Evolutionary conservation across 73 alveolate genomes (phyloP).

Genomic region (Tetrahymena borealis): DNA sequence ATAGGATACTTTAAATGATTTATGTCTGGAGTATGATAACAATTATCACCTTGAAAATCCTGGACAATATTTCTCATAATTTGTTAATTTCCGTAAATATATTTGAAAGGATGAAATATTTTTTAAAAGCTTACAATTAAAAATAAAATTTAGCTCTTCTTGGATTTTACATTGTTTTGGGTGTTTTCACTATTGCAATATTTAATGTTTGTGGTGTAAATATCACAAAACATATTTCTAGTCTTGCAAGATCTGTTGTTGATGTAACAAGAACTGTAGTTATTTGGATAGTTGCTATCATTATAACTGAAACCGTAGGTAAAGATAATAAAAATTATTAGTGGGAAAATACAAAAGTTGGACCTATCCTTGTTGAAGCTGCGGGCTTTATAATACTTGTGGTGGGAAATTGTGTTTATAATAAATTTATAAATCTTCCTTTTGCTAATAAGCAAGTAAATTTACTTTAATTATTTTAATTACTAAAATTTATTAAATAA

Average conservation of each 20-base stretch:
- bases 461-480: too few relatives aligned
- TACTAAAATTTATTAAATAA: too few relatives aligned
- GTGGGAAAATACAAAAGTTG: slow-evolving; percentile 12
- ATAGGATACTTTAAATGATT: slow-evolving; percentile 31
- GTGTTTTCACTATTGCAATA: slow-evolving; percentile 71
- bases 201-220: slow-evolving; percentile 85
- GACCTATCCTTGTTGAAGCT: slow-evolving; percentile 7
- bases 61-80: background rate
- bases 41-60: slow-evolving; percentile 33
- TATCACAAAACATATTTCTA: slow-evolving; percentile 84
- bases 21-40: slow-evolving; percentile 8
- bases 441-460: background rate
- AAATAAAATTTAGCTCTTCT: background rate
- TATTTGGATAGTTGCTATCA: slow-evolving; percentile 73
- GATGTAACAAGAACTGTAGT: slow-evolving; percentile 82
- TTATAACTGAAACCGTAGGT: slow-evolving; percentile 14
- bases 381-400: slow-evolving; percentile 10
- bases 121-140: slow-evolving; percentile 3
- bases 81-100: slow-evolving; percentile 8
- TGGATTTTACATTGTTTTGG: slow-evolving; percentile 39
- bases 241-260: slow-evolving; percentile 84
- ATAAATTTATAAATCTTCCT: background rate
- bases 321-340: background rate
- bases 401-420: slow-evolving; percentile 3
- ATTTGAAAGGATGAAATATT: slow-evolving; percentile 35